These are phyloP conservation scores for Leccinum fibrillosum DNA, from an alignment of 768 basidiomycete species.

Conservation along the genomic window DNA sequence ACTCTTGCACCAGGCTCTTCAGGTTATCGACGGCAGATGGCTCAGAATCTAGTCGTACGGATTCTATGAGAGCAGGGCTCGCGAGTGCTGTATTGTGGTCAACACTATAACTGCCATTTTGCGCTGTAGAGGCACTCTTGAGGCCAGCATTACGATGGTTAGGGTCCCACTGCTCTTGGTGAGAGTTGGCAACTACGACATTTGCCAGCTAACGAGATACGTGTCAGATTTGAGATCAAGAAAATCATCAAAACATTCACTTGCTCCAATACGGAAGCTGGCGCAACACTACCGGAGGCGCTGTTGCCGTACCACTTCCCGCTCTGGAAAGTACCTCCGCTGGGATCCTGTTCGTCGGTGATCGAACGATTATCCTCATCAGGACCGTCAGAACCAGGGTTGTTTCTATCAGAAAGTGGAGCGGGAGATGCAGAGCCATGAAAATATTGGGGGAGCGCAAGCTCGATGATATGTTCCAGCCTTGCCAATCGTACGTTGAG, in stretches of 20 bases:
- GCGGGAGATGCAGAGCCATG: slow-evolving; percentile 37
- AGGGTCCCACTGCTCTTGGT: slow-evolving; percentile 28
- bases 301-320: slow-evolving; percentile 86
- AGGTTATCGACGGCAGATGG: slow-evolving; percentile 74
- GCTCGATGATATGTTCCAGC: slow-evolving; percentile 78
- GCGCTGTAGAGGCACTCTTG: slow-evolving; percentile 8
- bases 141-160: slow-evolving; percentile 13
- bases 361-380: slow-evolving; percentile 74
- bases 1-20: slow-evolving; percentile 85
- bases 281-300: slow-evolving; percentile 80
- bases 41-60: slow-evolving; percentile 41
- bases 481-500: slow-evolving; percentile 68
- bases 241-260: slow-evolving; percentile 38
- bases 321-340: slow-evolving; percentile 74
- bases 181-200: slow-evolving; percentile 44
- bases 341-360: slow-evolving; percentile 73
- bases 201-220: slow-evolving; percentile 45
- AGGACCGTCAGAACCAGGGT: slow-evolving; percentile 46
- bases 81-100: slow-evolving; percentile 29
- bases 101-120: slow-evolving; percentile 24
- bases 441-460: slow-evolving; percentile 74
- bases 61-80: slow-evolving; percentile 36
- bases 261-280: slow-evolving; percentile 76
- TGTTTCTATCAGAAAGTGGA: slow-evolving; percentile 33
- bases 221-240: slow-evolving; percentile 20